phyloP scores from a whole-genome alignment of 305 asterid species.

The Lippia alba region DNA sequence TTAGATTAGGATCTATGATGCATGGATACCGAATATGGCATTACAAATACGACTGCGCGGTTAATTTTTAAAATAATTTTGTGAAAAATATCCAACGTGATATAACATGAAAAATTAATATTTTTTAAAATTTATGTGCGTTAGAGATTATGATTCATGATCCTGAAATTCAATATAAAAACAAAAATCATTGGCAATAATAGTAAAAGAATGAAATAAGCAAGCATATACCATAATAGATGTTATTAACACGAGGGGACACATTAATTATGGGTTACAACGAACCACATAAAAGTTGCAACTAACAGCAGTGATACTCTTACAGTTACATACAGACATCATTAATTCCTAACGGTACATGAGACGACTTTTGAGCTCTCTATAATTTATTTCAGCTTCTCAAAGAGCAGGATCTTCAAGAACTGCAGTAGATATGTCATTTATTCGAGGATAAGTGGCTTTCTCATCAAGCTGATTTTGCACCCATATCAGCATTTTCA shows the following conservation, averaged over 20 bases:
- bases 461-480: constrained; percentile 85
- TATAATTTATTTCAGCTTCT: constrained; percentile 1
- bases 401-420: constrained; percentile 75
- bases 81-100: too few species aligned
- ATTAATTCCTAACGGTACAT: not conserved
- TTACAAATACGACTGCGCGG: too few species aligned
- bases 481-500: constrained; percentile 85
- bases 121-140: too few species aligned
- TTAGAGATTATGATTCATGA: not conserved
- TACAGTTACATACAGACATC: constrained; percentile 16
- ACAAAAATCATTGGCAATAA: too few species aligned
- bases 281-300: not conserved
- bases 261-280: not conserved
- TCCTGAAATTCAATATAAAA: too few species aligned
- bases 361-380: not conserved
- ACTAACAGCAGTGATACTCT: not conserved
- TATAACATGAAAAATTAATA: too few species aligned
- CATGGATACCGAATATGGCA: not conserved
- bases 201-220: not conserved
- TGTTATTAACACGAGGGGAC: not conserved
- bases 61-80: too few species aligned
- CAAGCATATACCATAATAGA: not conserved
- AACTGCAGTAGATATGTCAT: constrained; percentile 64
- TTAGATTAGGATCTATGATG: not conserved
- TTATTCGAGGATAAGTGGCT: constrained; percentile 83